A percentile compares a stretch with the other conserved stretches of the same genome.
Evolutionary conservation across 345 rosid species (phyloP).

Genomic region (thale cress (Arabidopsis thaliana)): TAIR10.1 NC_003074.8:19804001-19804500

Average conservation of each 20-base stretch:
- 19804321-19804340: not conserved
- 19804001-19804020: slow-evolving; percentile 79
- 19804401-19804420: slow-evolving; percentile 66
- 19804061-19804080: not conserved
- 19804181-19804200: slow-evolving; percentile 93
- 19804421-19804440: slow-evolving; percentile 75
- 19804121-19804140: slow-evolving; percentile 86
- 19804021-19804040: slow-evolving; percentile 57
- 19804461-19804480: slow-evolving; percentile 68
- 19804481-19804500: slow-evolving; percentile 62
- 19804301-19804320: not conserved
- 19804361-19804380: slow-evolving; percentile 22
- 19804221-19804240: slow-evolving; percentile 96
- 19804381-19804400: slow-evolving; percentile 75
- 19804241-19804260: slow-evolving; percentile 96
- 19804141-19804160: slow-evolving; percentile 94
- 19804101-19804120: slow-evolving; percentile 59
- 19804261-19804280: slow-evolving; percentile 3
- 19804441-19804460: slow-evolving; percentile 71
- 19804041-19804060: not conserved
- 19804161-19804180: slow-evolving; percentile 96
- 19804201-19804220: slow-evolving; percentile 96
- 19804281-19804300: not conserved
- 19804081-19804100: not conserved
- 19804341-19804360: not conserved